Evolutionary conservation across 2,329 filamentous ascomycete genomes (phyloP), one percentile per base, ranked within the genome.

Genomic region (Apiospora koreana): DNA sequence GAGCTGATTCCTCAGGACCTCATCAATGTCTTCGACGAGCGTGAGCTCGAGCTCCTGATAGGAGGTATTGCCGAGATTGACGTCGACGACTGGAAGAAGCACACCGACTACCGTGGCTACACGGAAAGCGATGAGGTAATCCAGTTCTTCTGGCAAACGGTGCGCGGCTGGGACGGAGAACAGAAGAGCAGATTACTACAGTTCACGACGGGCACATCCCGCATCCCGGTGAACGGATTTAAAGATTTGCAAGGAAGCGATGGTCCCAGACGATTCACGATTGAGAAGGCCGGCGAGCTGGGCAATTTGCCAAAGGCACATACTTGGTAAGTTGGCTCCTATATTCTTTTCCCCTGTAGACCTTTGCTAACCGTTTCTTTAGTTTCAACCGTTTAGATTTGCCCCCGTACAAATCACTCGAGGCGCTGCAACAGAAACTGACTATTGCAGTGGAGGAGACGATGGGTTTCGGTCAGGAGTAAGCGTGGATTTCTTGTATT

Each of bases 11-110:
- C 96, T 2, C 91, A 95, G 69, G 96, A 99, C 79, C 88, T 99
- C 67, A 95, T 99, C 82, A 98, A 98, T 77, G 96, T 99, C 50
- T 99, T 99, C 78, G 96, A 99, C 79, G 96, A 99, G 86, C 93
- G 96, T 77, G 96, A 99, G 83, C 87, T 99, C 65, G 96, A 99
- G 83, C 85, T 99, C 75, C 88, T 99, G 75, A 98, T 99, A 79
- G 96, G 96, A 75, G 96, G 96, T 87, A 99, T 99, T 77, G 96
- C 96, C n/a, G 96, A 99, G 83, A 99, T 99, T 76, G 96, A 99
- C 78, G 95, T 99, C 21, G 96, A 99, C 72, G 96, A 99, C 83
- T 99, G 96, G 96, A 98, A 99, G 92, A 99, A 99, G 87, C 96
- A 99, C 84, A 99, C 96, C 65, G 96, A 99, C 80, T 99, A 99